Conservation (phyloP, 2,329 filamentous ascomycete genomes). For the Epichloe uncinata region DNA sequence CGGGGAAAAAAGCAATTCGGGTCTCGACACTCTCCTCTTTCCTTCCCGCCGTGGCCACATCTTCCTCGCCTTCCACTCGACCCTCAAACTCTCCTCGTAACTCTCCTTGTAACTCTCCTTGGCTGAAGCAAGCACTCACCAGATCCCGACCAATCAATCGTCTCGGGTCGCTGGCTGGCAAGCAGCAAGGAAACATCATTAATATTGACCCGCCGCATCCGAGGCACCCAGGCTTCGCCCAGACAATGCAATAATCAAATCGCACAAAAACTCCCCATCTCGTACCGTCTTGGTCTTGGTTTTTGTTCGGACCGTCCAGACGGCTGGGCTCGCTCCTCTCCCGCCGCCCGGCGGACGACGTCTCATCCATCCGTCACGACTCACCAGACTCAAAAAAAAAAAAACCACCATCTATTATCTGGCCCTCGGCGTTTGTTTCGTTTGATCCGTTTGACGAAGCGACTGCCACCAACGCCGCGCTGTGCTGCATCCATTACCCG, state of each 20-base stretch:
- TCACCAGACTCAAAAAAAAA: no score
- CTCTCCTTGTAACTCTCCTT: no score
- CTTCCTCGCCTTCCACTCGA: not conserved
- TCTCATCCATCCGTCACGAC: not conserved
- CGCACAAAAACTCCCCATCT: not conserved
- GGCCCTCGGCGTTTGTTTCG: not conserved
- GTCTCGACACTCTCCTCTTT: not conserved
- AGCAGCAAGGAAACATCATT: no score
- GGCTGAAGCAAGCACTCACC: not conserved
- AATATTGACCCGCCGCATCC: no score
- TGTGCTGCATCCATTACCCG: not conserved
- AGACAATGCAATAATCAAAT: not conserved
- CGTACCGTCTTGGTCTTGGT: not conserved
- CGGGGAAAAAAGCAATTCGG: no score
- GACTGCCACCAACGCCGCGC: not conserved
- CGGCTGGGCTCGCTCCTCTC: not conserved
- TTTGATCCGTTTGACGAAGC: not conserved
- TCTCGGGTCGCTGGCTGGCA: constrained; percentile 1
- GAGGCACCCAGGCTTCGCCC: not conserved
- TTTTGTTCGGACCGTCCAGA: not conserved
- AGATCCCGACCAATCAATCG: not conserved
- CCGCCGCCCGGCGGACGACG: not conserved
- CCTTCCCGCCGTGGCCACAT: not conserved
- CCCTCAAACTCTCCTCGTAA: no score
- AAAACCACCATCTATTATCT: no score